phyloP scores from a whole-genome alignment of 345 rosid species.

The Lumnitzera littorea region DNA sequence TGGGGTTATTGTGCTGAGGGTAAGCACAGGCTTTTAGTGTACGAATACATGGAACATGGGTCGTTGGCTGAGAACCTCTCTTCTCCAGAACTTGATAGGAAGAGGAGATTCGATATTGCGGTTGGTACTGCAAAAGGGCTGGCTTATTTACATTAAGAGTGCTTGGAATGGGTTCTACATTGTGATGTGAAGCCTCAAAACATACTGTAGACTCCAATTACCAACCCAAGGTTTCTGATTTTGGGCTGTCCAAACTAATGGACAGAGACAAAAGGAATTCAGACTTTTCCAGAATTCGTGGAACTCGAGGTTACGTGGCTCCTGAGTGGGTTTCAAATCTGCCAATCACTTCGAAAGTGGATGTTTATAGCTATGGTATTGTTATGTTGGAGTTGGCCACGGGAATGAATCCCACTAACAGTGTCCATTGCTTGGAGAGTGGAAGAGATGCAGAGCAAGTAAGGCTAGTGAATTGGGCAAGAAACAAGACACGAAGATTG shows the following conservation, averaged over 20 bases:
- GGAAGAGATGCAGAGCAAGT: constrained; percentile 8
- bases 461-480: constrained; percentile 17
- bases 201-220: too few relatives aligned
- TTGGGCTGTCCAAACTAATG: constrained; percentile 6
- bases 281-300: constrained; percentile 15
- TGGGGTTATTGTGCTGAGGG: constrained; percentile 19
- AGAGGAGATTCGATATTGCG: too few relatives aligned
- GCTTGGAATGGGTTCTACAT: too few relatives aligned
- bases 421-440: constrained; percentile 2
- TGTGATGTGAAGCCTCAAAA: too few relatives aligned
- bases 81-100: too few relatives aligned
- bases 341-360: too few relatives aligned
- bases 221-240: too few relatives aligned
- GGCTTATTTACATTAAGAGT: too few relatives aligned
- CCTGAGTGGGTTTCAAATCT: constrained; percentile 19
- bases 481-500: not conserved
- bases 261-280: constrained; percentile 8
- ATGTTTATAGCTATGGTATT: too few relatives aligned
- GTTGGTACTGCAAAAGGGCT: too few relatives aligned
- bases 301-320: constrained; percentile 23
- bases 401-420: not conserved
- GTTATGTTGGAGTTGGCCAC: too few relatives aligned
- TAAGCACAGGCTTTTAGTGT: constrained; percentile 25
- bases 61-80: too few relatives aligned
- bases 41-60: constrained; percentile 17